A percentile compares a stretch with the other conserved stretches of the same genome.
Conservation (phyloP, 345 rosid species). For the Rhizophora apiculata region DNA sequence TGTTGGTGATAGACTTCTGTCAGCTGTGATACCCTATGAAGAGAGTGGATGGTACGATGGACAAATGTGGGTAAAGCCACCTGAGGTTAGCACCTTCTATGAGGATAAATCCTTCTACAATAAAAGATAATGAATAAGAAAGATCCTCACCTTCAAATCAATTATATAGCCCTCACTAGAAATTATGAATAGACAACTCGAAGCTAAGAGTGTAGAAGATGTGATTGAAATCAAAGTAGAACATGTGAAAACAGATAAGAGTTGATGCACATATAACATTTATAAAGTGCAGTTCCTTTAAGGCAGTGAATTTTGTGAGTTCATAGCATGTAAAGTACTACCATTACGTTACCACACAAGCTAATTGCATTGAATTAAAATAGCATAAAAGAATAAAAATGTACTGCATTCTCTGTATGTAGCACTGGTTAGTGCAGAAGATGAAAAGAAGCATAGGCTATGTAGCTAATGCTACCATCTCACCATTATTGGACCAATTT, state of each 20-base stretch:
- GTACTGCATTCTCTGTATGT: not conserved
- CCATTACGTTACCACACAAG: not conserved
- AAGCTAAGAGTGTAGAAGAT: too few relatives aligned
- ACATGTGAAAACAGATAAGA: too few relatives aligned
- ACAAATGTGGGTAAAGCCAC: slow-evolving; percentile 97
- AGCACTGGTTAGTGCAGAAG: not conserved
- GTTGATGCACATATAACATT: too few relatives aligned
- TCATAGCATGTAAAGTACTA: not conserved
- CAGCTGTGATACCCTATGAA: slow-evolving; percentile 93
- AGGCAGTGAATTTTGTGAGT: not conserved
- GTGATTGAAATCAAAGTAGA: too few relatives aligned
- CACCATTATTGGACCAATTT: too few relatives aligned
- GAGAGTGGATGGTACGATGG: slow-evolving; percentile 99
- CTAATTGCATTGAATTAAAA: not conserved
- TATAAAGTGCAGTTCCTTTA: not conserved
- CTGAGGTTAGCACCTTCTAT: slow-evolving; percentile 57
- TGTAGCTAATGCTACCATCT: slow-evolving; percentile 2
- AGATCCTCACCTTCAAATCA: not conserved
- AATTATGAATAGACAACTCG: too few relatives aligned
- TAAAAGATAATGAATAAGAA: too few relatives aligned
- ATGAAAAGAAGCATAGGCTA: not conserved
- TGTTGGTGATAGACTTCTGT: slow-evolving; percentile 88
- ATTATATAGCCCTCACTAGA: not conserved
- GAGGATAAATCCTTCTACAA: too few relatives aligned
- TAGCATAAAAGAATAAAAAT: not conserved